Evolutionary conservation across 176 grass and related monocot species (phyloP), one percentile per base, ranked within the genome.

Genomic region (Elymus sibiricus): DNA sequence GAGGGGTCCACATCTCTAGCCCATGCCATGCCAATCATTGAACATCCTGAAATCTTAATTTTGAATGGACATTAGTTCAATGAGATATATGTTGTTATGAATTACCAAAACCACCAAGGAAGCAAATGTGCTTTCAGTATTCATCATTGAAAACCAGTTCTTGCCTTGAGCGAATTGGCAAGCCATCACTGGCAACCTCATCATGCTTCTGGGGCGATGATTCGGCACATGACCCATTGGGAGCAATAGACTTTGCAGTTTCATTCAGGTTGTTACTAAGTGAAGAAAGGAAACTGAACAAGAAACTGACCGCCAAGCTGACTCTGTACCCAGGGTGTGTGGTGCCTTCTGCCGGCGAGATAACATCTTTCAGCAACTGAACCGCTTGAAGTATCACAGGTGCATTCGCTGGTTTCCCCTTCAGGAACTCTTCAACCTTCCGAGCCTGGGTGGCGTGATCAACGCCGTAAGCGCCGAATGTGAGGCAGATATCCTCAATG

Each of bases 201-300:
- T 22, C 14, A 17, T 61, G 35, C 9, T 64, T 42, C 32, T 86
- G 46, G 0, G 8, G 53, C 19, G 53, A 56, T 56, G 29, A 10
- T 68, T 90, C 70, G 19, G 11, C 32, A 82, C 3, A 69, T 64
- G 74, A 78, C 7, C 76, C 75, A 37, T 60, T 76, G 60, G 43
- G 7, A 46, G 2, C 43, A 63, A 65, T 80, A 81, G 39, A 27
- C 74, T 90, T 85, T 75, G 37, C 28, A 16, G 56, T 46, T 70
- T 38, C 60, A 53, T 22, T 67, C 47, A 84, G 70, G 9, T 31
- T 69, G 25, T 88, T 85, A 32, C 35, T 65, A 80, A 98, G 24
- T 70, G 95, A 88, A 63, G 86, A 88, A 65, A 98, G 73, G 81
- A 98, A 98, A 42, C 77, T 86, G 77, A 95, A 97, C 51, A 97